phyloP scores from a whole-genome alignment of 208 protist genomes.

The Leptomonas pyrrhocoris region DNA sequence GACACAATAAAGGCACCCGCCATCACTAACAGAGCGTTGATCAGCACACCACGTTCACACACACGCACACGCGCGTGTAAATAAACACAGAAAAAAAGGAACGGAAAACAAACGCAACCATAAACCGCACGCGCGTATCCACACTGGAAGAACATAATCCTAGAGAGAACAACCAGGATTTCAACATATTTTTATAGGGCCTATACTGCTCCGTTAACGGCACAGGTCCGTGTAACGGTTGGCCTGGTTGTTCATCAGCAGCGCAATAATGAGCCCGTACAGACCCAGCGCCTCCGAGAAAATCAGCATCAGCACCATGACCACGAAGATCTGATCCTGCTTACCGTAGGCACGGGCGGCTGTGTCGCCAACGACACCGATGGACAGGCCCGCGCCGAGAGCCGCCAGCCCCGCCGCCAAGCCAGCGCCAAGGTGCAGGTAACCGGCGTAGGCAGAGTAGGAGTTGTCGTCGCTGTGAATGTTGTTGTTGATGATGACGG shows the following conservation, averaged over 20 bases:
- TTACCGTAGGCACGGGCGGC: conserved; percentile 89
- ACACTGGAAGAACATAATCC: no score
- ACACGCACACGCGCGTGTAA: no score
- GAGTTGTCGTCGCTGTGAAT: conserved; percentile 79
- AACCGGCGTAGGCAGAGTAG: conserved; percentile 86
- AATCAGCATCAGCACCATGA: conserved; percentile 99
- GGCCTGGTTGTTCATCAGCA: conserved; percentile 94
- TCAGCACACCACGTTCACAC: no score
- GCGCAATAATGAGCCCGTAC: conserved; percentile 99
- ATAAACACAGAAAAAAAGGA: neutral
- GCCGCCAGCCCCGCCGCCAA: conserved; percentile 95
- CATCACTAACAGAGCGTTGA: no score
- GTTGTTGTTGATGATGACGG: conserved; percentile 98
- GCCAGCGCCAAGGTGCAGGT: conserved; percentile 97
- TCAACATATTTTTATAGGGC: neutral
- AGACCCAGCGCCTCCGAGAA: conserved; percentile 99
- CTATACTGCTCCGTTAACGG: conserved; percentile 12
- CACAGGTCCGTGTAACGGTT: conserved; percentile 78
- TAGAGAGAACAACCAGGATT: no score
- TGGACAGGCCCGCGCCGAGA: conserved; percentile 97
- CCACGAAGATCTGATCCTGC: conserved; percentile 98
- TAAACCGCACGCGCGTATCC: neutral
- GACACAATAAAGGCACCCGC: no score
- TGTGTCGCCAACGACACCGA: conserved; percentile 99
- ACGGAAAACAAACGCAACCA: conserved; percentile 1